Base-by-base conservation (phyloP, 2,329 filamentous ascomycete species). In the Neofusicoccum ribis region DNA sequence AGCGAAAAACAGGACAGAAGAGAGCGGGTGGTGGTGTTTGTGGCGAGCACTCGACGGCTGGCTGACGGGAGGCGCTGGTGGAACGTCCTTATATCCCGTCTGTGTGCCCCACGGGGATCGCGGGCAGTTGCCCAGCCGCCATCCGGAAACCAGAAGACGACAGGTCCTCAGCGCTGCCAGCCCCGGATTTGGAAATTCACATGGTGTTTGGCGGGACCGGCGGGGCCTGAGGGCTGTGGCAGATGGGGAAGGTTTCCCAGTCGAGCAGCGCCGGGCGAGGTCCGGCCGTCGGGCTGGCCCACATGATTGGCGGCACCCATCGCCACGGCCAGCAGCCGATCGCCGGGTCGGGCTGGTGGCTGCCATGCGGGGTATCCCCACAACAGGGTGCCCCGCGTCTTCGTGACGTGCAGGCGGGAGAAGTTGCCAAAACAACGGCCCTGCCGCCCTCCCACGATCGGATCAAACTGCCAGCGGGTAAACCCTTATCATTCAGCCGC, bases 1-100 rank as follows among this genome's bases (percentile, higher is more conserved):
- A 46, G 5, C 7, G 20, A 20, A 5, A 43, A n/a, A n/a, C 8
- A 14, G 5, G 17, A n/a, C 3, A 11, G 37, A n/a, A 37, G 41
- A 46, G 3, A 43, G 12, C 44, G 20, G 34, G 20, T n/a, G 6
- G 27, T 31, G 27, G 27, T 31, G 27, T 31, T 31, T 41, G 17
- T 6, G 54, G 34, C 17, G 54, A 59, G 54, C 54, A 59, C 54
- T 46, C 39, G 54, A 34, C 9, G 41, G 54, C 41, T 59, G 54
- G 41, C 11, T 20, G 54, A 20, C 15, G 23, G 20, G 46, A 20
- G 6, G 39, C 15, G 39, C 54, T 46, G 54, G 11, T 46, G 15
- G 41, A 44, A 41, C 23, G 15, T 46, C 54, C 54, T 59, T 59
- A 59, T 47, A 59, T 59, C 54, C 52, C 54, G 36, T n/a, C 41